Evolutionary conservation across 768 basidiomycete genomes (phyloP).

Genomic region (Lepiota venenata): DNA sequence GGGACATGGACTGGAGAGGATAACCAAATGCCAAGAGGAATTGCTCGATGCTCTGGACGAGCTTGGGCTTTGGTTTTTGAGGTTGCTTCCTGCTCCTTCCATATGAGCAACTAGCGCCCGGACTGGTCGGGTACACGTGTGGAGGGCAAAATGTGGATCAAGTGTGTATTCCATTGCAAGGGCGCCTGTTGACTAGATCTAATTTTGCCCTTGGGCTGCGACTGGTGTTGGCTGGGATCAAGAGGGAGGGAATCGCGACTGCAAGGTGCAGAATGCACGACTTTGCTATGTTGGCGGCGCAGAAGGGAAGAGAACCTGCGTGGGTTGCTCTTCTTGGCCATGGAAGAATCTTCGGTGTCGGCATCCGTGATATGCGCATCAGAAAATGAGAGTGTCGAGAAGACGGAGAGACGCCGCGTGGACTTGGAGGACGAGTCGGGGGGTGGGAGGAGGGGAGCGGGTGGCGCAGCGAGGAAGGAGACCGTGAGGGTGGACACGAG

Average conservation of each 20-base stretch:
- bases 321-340: not conserved
- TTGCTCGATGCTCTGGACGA: conserved; percentile 35
- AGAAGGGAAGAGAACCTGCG: conserved; percentile 9
- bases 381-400: not conserved
- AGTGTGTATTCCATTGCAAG: conserved; percentile 10
- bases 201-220: not conserved
- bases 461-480: conserved; percentile 27
- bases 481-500: conserved; percentile 39
- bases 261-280: not conserved
- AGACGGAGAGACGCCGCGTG: not conserved
- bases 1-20: conserved; percentile 15
- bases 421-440: not conserved
- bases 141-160: conserved; percentile 23
- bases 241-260: conserved; percentile 3
- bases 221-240: not conserved
- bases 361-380: not conserved
- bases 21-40: conserved; percentile 34
- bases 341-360: not conserved
- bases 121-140: not conserved
- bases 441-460: conserved; percentile 1
- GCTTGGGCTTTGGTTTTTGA: conserved; percentile 22
- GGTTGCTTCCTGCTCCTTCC: not conserved
- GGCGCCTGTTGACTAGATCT: not conserved
- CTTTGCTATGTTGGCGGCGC: not conserved
- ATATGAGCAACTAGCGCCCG: not conserved